Conservation (phyloP, 108 stramenopile species). For the Cyclostephanos tholiformis region DNA sequence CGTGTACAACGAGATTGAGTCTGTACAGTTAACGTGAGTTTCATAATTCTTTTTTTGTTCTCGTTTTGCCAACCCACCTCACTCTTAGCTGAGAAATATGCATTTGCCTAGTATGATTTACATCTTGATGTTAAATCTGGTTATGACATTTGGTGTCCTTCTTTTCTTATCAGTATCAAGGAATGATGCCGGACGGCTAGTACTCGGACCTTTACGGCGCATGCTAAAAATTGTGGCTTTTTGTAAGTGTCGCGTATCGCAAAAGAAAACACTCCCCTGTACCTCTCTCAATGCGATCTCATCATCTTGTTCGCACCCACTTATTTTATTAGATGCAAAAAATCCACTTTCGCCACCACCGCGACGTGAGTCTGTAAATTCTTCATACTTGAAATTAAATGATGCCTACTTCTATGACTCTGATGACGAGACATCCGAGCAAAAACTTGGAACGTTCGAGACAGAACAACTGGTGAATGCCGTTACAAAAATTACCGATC, state of each 20-base stretch:
- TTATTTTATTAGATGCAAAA: conserved; percentile 53
- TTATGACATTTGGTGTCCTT: conserved; percentile 55
- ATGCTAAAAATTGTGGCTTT: conserved; percentile 85
- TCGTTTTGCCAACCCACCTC: conserved; percentile 4
- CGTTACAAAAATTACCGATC: conserved; percentile 90
- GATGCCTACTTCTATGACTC: conserved; percentile 27
- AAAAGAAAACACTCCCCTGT: neutral
- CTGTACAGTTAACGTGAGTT: conserved; percentile 47
- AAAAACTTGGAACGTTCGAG: conserved; percentile 85
- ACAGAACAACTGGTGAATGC: conserved; percentile 92
- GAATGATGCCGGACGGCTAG: conserved; percentile 71
- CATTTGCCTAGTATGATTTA: conserved; percentile 20
- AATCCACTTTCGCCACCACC: conserved; percentile 64
- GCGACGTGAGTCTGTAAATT: conserved; percentile 9
- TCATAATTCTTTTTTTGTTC: neutral
- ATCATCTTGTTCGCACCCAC: conserved; percentile 2
- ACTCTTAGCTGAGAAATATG: neutral
- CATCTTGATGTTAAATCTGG: conserved; percentile 55
- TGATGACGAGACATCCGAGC: conserved; percentile 33
- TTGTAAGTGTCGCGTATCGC: conserved; percentile 52
- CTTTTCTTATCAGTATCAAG: conserved; percentile 61
- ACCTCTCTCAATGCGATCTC: neutral
- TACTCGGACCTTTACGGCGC: conserved; percentile 75
- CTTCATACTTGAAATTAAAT: neutral
- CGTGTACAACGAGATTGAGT: conserved; percentile 38